Base-by-base conservation (phyloP, 225 moss, liverwort and hornwort species). In the Polytrichum formosum region DNA sequence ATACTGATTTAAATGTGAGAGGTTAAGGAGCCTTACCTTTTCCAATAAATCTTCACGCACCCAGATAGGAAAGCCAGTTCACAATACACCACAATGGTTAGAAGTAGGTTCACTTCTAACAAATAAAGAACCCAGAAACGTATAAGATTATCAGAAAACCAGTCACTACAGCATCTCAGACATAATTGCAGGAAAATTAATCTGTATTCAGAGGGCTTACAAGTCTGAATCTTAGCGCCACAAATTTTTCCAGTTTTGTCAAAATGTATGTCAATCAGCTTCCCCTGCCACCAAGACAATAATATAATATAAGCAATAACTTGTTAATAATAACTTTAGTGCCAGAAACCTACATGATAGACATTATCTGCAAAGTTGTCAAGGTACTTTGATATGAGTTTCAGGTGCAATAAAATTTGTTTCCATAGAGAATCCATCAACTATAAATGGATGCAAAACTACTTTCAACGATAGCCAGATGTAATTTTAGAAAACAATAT, bases 161-260 rank as follows among this genome's bases (percentile, higher is more conserved):
- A 46, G 46, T 3, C 16, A 46, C 46, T 46, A 13, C 16, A 46
- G 16, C 3, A 46, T 46, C 46, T 2, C 46, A 46, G 46, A 46
- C 46, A 46, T 46, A 10, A 46, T 46, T 16, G 46, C 46, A 46
- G 4, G 46, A 2, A 46, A 16, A 46, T 13, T 46, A 16, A 46
- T 46, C 13, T 16, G 13, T 46, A 26, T 75, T 21, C 5, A 65
- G 18, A 68, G 29, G 67, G 46, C 98, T 89, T 82, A 98, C 98
- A 98, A 80, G 98, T 98, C 74, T 98, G 98, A 84, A 98, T 94
- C 80, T 92, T 94, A 22, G 98, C 94, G 31, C 98, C 98, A 68
- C 98, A 92, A 21, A 98, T 98, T 65, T 87, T 94, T 37, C 91
- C 94, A 75, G 79, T 37, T 83, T 76, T 94, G 76, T 94, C 92